These are phyloP conservation scores for Amanita exitialis DNA, from an alignment of 768 basidiomycete genomes.

Conservation along the genomic window DNA sequence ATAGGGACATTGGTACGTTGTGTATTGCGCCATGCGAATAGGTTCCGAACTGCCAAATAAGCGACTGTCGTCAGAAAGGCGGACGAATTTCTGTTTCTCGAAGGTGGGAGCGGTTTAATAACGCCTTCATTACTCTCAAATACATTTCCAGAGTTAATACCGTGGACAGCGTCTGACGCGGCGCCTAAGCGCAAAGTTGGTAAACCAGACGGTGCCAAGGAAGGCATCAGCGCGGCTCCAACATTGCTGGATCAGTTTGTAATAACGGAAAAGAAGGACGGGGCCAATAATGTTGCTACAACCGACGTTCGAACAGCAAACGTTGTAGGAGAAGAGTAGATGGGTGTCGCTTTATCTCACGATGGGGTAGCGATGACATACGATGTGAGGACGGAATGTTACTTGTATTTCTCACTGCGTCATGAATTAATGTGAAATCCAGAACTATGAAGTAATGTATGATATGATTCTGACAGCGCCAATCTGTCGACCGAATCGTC, in stretches of 20 bases:
- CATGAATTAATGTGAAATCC: background rate
- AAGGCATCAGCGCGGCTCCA: constrained; percentile 12
- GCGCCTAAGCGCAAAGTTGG: constrained; percentile 29
- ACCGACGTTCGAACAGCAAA: constrained; percentile 58
- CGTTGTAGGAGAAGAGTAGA: constrained; percentile 20
- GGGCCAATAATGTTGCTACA: constrained; percentile 30
- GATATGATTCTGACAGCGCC: background rate
- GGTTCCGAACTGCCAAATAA: constrained; percentile 14
- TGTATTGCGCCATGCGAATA: background rate
- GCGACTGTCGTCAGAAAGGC: constrained; percentile 53
- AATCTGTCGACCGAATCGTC: background rate
- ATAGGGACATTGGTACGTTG: constrained; percentile 66
- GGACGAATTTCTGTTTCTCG: constrained; percentile 72
- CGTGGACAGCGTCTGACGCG: constrained; percentile 35
- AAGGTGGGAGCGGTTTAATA: constrained; percentile 34
- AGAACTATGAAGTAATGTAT: background rate
- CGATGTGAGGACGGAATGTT: too few relatives aligned
- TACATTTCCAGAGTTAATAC: constrained; percentile 41
- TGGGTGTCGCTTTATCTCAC: constrained; percentile 10
- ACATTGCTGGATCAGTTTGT: constrained; percentile 45
- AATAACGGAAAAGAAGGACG: constrained; percentile 13
- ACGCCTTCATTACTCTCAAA: background rate
- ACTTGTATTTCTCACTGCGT: background rate
- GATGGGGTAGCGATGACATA: background rate
- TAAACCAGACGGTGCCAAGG: background rate